Evolutionary conservation across 257 asterid genomes (phyloP), one percentile per base, ranked within the genome.

Genomic region (Plantago ovata): DNA sequence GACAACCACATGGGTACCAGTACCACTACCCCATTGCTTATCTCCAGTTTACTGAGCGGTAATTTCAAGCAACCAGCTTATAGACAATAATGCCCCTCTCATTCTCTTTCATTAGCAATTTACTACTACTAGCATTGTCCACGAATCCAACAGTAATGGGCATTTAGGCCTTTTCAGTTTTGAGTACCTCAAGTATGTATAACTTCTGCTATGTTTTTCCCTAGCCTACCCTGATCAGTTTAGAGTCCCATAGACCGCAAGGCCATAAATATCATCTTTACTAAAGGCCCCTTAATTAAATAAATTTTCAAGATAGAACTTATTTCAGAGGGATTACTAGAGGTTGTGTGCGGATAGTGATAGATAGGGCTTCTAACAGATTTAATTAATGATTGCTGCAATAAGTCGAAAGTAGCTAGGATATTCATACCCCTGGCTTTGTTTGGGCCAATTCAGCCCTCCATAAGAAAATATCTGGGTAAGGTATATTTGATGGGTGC

Each of bases 381-480:
- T 40, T 62, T 51, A 48, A 63, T 62, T 51, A 48, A 63, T 51
- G 38, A 22, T 38, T 46, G 28, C 18, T 23, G 38, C 62, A 42
- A 36, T 56, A 18, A 53, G 33, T 54, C 45, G 14, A 55, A 44
- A 58, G n/a, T n/a, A n/a, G n/a, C n/a, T 53, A 48, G 63, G 64
- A 54, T 64, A 24, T 62, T 62, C 58, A 51, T 63, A 55, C 68
- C 41, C 55, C 53, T 8, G 59, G 65, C 62, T 58, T 66, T 55
- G 38, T 72, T 53, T 36, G 50, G 16, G 16, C 13, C 13, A 14
- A 47, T 16, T 10, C 16, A 13, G 20, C 60, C 20, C n/a, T 13
- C 60, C n/a, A 2, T 14, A 52, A 52, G 38, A 11, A 3, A 4
- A 8, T 52, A 4, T 4, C 20, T 22, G 41, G 40, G 41, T 23